Evolutionary conservation across 1,284 basidiomycete genomes (phyloP), one percentile per base, ranked within the genome.

Genomic region (Pseudozyma tsukubaensis): DNA sequence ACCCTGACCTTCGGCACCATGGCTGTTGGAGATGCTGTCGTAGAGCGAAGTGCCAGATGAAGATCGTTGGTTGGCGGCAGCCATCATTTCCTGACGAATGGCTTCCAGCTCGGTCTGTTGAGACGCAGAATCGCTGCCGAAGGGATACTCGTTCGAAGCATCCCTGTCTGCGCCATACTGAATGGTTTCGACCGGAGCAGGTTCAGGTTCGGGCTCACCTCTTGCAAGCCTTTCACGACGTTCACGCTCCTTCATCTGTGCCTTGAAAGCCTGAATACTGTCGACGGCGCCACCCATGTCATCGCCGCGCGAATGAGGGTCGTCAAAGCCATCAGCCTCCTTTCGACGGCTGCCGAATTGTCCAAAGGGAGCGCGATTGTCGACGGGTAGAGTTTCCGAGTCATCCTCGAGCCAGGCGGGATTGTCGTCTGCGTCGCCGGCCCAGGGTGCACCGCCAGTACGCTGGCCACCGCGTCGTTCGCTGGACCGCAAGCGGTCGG

Each of bases 361-460:
- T 11, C 71, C 71, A 24, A 73, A 73, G 2, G 71, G 71, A 44
- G 71, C 71, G 32, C 71, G 64, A 35, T 73, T 68, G 65, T 73
- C 71, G 9, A 73, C 61, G 4, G 71, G 71, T 34, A 73, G 36
- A 4, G 65, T 54, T 16, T 73, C 71, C 4, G 64, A 63, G 79
- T 93, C 92, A n/a, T 92, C 90, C 72, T 92, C 92, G 92, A 94
- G 93, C 92, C 92, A 94, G 16, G 92, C 92, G 19, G 92, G 93
- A 80, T 93, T 92, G 90, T 92, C 86, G 92, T 92, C 81, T 88
- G 89, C 78, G 90, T 89, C 78, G 36, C 61, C 78, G 43, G 74
- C 60, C 78, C 78, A 80, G 4, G 75, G 49, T 43, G 75, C 74
- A 42, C 58, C 60, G 10, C 67, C 62, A 7, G 39, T 39, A 12